A percentile compares a stretch with the other conserved stretches of the same genome.
These are phyloP conservation scores for Scutellaria baicalensis DNA, from an alignment of 257 asterid genomes.

Conservation along the genomic window DNA sequence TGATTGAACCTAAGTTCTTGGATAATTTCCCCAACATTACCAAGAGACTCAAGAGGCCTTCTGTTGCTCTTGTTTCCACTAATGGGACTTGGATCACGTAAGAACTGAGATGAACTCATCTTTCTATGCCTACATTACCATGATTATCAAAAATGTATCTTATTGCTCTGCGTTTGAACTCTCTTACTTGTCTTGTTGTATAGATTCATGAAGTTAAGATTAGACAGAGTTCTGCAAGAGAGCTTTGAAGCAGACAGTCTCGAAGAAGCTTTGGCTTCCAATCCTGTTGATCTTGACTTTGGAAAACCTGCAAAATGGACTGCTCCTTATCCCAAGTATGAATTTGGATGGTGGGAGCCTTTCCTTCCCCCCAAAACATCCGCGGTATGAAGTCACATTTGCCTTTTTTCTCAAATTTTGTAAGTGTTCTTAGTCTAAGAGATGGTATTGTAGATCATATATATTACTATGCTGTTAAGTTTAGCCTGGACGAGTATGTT, in stretches of 20 bases:
- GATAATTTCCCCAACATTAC: slow-evolving; percentile 74
- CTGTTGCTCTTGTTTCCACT: slow-evolving; percentile 93
- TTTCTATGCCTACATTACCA: not conserved
- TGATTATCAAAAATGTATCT: slow-evolving; percentile 1
- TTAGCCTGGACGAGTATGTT: not conserved
- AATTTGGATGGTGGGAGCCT: slow-evolving; percentile 86
- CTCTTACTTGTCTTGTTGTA: not conserved
- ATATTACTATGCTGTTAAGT: slow-evolving; percentile 12
- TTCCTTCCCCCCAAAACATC: slow-evolving; percentile 55
- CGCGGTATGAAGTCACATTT: slow-evolving; percentile 45
- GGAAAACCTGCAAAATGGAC: slow-evolving; percentile 79
- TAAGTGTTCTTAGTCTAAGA: slow-evolving; percentile 18
- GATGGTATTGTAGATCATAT: slow-evolving; percentile 14
- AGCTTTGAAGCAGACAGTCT: slow-evolving; percentile 62
- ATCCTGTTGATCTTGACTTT: slow-evolving; percentile 53
- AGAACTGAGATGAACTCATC: not conserved
- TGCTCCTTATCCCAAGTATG: slow-evolving; percentile 84
- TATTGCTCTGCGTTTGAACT: not conserved
- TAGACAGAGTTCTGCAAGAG: slow-evolving; percentile 81
- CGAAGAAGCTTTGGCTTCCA: slow-evolving; percentile 80
- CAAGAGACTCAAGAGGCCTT: slow-evolving; percentile 83
- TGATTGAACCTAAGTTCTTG: slow-evolving; percentile 88
- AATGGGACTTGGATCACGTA: slow-evolving; percentile 95
- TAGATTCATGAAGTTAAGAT: slow-evolving; percentile 86
- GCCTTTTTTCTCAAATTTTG: not conserved